Evolutionary conservation across 371 early-diverging fungal genomes (phyloP), one percentile per base, ranked within the genome.

Genomic region (Apophysomyces sp.): DNA sequence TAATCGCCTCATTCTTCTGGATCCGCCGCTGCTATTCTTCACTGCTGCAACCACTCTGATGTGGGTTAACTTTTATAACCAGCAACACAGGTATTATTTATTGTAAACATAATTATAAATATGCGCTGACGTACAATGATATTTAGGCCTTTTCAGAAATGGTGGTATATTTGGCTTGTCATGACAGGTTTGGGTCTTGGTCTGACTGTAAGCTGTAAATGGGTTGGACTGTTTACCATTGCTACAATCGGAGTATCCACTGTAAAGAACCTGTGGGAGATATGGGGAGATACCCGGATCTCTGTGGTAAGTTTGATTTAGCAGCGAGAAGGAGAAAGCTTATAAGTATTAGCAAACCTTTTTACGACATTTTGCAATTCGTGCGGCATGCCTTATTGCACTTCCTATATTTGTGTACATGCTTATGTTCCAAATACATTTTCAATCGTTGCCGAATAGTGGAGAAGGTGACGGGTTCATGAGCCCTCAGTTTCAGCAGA

Each of bases 391-490:
- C 58, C 78, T 99, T 61, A 93, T 99, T 58, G 64, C 87, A 8
- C 62, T 98, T 1, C 99, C 99, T 1, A 53, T 91, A 13, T 52
- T 77, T 5, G 73, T 98, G 1, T 99, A 99, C 74, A 66, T 92
- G 61, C 69, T 89, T 39, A 84, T 91, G 74, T 99, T 97, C 76
- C 80, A 82, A 44, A 80, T 98, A 32, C 99, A 99, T 72, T 99
- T 98, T 64, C 74, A 76, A 18, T 81, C 94, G 4, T 71, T 93
- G 29, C 86, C 78, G 0, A 86, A 87, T 55, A 88, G 89, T 62
- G 99, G 99, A 2, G 90, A 98, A 16, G 99, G 99, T 18, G 98
- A 98, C 71, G 91, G 86, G 2, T 98, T 96, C 75, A 97, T 97
- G 93, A 87, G 89, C 51, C 86, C 94, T n/a, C 82, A 83, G 58